Evolutionary conservation across 2,329 filamentous ascomycete species (phyloP), one percentile per base, ranked within the genome.

Genomic region (Colletotrichum endophyticum): DNA sequence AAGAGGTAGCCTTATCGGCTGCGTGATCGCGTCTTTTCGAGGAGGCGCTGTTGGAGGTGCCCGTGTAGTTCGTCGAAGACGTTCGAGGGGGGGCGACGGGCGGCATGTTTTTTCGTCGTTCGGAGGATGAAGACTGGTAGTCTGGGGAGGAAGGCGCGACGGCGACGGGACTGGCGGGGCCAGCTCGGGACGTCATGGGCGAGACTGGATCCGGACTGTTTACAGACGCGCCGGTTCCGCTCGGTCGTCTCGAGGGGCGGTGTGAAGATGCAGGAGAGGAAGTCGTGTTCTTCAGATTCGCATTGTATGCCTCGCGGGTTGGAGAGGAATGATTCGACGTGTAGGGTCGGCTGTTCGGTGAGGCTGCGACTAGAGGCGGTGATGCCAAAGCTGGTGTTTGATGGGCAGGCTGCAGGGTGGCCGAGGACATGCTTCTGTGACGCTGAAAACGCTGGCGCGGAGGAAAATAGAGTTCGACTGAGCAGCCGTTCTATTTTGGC

Each of bases 81-180:
- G 95, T 96, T 81, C 96, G 92, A 44, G 95, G 95, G 64, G 95
- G 96, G 72, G 94, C 93, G 80, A 95, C 90, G 28, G 95, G 94
- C 70, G 94, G 92, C 87, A 90, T 92, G 85, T 88, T 91, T 85
- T 86, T 91, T 86, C 88, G 87, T 81, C 89, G 88, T 81, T 90
- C 89, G 77, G 88, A 86, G 73, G 87, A 81, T 25, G 87, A 80
- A 32, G 86, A 84, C 53, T 87, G 83, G 61, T 89, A 86, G 63
- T 90, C 86, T 75, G 85, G 80, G 32, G 86, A 83, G 27, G 84
- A 80, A 19, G 87, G 84, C 57, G 86, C 78, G 78, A 86, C 82
- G 63, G 84, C 82, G 53, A 87, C 83, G 39, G 86, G 85, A 73
- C 86, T 86, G 67, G 86, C 83, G 78, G 88, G 80, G 70, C 88